Base-by-base conservation (phyloP, 106 monocot species). In the Apostasia ramifera region DNA sequence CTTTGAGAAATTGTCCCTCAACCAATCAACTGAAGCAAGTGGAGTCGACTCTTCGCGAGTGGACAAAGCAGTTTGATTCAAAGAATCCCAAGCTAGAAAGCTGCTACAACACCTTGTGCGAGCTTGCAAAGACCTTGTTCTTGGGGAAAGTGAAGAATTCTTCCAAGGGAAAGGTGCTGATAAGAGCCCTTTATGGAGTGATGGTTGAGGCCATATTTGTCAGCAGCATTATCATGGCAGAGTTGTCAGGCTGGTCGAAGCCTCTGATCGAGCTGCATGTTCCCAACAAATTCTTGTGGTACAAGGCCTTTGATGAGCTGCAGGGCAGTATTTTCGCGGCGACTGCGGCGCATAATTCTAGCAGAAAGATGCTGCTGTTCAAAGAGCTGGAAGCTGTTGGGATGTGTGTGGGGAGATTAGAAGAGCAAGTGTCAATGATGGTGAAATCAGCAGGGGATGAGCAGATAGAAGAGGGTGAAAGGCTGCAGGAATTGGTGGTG, bases 161-260 rank as follows among this genome's bases (percentile, higher is more conserved):
- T 1, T 70, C 85, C 26, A 92, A 92, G 71, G 89, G 86, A 37
- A 86, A 81, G 55, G 82, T 89, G 9, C 72, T 97, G 12, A 82
- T 87, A 75, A 77, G 76, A 63, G 92, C 86, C 1, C 71, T 97
- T 67, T 82, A 92, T 71, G 92, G 86, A 50, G 77, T 92, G 1
- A 89, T 87, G 75, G 80, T 74, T n/a, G 53, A 67, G 63, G 87
- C 81, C 0, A 59, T 92, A 43, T 86, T 92, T 64, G 59, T 92
- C 26, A 86, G 86, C 46, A 75, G 80, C 26, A 66, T 81, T n/a
- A 48, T 92, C 3, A 61, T 62, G 8, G 78, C 84, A 38, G 80
- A 79, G 41, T 64, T 97, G 6, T 78, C 77, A 0, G 82, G 86
- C 39, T 82, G 73, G n/a, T 44, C 80, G 3, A 71, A 71, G 37